phyloP scores from a whole-genome alignment of 2,329 filamentous ascomycete species.

The Pseudocercospora vitis region DNA sequence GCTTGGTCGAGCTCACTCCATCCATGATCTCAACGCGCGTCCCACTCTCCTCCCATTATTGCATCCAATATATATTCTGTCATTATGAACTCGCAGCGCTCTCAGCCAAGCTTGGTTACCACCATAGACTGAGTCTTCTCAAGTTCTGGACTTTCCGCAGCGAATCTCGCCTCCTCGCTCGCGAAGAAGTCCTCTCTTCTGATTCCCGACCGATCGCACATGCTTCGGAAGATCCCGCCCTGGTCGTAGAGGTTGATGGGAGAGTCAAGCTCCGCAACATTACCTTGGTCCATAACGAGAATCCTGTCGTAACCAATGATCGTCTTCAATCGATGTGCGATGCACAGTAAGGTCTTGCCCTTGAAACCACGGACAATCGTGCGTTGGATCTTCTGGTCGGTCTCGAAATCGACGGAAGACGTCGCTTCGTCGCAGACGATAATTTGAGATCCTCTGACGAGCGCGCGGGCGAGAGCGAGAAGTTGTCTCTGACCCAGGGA shows the following conservation, averaged over 20 bases:
- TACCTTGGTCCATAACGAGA: slow-evolving; percentile 90
- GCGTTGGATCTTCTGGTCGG: slow-evolving; percentile 88
- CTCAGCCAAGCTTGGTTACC: background rate
- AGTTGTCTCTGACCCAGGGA: slow-evolving; percentile 92
- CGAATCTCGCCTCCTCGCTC: slow-evolving; percentile 32
- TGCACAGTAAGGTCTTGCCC: slow-evolving; percentile 85
- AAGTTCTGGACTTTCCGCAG: slow-evolving; percentile 28
- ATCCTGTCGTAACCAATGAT: slow-evolving; percentile 93
- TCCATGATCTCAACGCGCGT: background rate
- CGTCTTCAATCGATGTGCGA: slow-evolving; percentile 87
- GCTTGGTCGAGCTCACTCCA: background rate
- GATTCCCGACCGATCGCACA: slow-evolving; percentile 88
- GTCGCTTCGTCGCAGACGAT: slow-evolving; percentile 98
- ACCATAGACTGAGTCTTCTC: slow-evolving; percentile 34
- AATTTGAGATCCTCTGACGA: slow-evolving; percentile 84
- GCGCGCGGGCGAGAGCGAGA: slow-evolving; percentile 87
- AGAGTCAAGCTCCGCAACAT: slow-evolving; percentile 81
- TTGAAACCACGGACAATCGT: slow-evolving; percentile 84
- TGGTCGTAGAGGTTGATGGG: slow-evolving; percentile 71
- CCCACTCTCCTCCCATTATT: background rate
- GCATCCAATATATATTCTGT: background rate
- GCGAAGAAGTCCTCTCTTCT: slow-evolving; percentile 50
- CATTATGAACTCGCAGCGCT: background rate
- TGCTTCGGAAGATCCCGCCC: slow-evolving; percentile 78
- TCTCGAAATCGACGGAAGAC: slow-evolving; percentile 90